Evolutionary conservation across 768 basidiomycete genomes (phyloP), one percentile per base, ranked within the genome.

Genomic region (Leccinum subtestaceum): DNA sequence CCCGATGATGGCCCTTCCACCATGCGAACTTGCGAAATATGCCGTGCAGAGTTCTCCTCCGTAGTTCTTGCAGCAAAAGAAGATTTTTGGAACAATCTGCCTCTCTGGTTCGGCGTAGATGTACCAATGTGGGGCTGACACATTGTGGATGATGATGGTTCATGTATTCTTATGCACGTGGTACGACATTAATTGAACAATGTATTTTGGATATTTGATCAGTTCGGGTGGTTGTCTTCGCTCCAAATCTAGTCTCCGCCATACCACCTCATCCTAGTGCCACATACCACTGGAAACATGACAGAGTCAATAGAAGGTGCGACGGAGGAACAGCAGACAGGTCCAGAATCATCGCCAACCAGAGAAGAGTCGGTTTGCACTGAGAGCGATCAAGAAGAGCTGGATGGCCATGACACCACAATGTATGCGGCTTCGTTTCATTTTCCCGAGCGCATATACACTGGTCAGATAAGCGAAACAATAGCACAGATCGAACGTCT

Each of bases 31-130:
- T 90, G 88, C 68, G 87, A 88, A 67, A 75, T 71, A 53, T 90
- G 88, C 66, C 77, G 84, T 58, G 62, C 79, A 32, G 87, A 87
- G 57, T 89, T 87, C 73, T 78, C 80, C 21, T 70, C 75, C n/a
- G 77, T 81, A 9, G 86, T 88, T 48, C 81, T 86, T 62, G 72
- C 73, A 47, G 81, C 84, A 47, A 75, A 88, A 53, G 80, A 83
- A 59, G 84, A 86, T 32, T 79, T 89, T 63, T 90, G 88, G 88
- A 74, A 75, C 55, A 80, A 77, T 55, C 67, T 90, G 19, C 87
- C 88, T 3, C 60, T 65, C 46, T 90, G 87, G 87, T 90, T 89
- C 67, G 81, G 80, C 31, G 72, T 88, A 61, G 78, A 84, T 45
- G 72, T 79, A 46, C 62, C 68, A 43, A 69, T 69, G 43, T 78